A percentile compares a stretch with the other conserved stretches of the same genome.
phyloP scores from a whole-genome alignment of 2,329 filamentous ascomycete genomes.

The Calonectria pseudoreteaudii region DNA sequence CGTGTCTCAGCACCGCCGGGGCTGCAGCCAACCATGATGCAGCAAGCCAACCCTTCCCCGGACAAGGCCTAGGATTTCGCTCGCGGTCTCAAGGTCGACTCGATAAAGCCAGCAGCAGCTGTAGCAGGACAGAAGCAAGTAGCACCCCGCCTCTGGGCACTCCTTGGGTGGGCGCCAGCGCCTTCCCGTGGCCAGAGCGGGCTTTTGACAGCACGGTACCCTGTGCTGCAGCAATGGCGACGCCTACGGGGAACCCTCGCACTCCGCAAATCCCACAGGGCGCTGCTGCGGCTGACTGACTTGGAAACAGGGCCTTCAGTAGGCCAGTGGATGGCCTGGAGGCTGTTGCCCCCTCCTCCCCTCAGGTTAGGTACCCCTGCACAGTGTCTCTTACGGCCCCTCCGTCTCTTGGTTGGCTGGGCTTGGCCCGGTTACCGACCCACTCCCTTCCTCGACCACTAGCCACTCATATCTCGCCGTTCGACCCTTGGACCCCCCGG shows the following conservation, averaged over 20 bases:
- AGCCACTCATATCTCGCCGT: constrained; percentile 20
- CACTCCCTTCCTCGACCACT: constrained; percentile 29
- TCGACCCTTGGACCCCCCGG: constrained; percentile 22
- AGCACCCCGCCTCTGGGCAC: not conserved
- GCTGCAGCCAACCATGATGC: constrained; percentile 8
- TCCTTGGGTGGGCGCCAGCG: not conserved
- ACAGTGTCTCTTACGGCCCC: constrained; percentile 40
- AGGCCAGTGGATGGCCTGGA: not conserved
- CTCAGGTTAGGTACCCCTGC: constrained; percentile 36
- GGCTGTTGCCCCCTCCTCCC: not conserved
- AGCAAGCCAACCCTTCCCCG: not conserved
- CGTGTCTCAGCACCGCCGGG: constrained; percentile 15
- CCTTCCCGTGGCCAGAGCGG: not conserved
- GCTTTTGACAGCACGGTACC: constrained; percentile 2
- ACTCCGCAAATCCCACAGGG: not conserved
- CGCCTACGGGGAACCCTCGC: not conserved
- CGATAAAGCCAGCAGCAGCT: not conserved
- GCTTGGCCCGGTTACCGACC: constrained; percentile 11
- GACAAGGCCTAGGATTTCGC: not conserved
- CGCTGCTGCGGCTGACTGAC: constrained; percentile 3
- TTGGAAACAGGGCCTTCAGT: not conserved
- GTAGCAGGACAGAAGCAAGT: not conserved
- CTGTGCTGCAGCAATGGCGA: not conserved
- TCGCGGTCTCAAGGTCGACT: not conserved
- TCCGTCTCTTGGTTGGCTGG: constrained; percentile 25